A percentile compares a stretch with the other conserved stretches of the same genome.
Evolutionary conservation across 208 protist species (phyloP).

Genomic region (Plasmodiophora brassicae): DNA sequence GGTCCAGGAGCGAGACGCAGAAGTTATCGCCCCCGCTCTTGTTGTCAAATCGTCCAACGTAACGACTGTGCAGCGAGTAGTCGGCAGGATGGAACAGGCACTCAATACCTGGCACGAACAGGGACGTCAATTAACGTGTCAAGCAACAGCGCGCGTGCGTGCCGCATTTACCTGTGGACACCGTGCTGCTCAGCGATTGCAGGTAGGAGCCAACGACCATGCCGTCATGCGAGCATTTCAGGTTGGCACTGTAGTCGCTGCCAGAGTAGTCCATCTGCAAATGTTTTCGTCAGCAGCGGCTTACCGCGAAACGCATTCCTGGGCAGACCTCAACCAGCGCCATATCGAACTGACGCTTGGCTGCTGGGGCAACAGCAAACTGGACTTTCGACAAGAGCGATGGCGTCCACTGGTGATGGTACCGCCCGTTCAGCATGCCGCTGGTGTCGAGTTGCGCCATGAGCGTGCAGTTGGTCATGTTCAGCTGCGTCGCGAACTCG

Average conservation of each 20-base stretch:
- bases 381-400: background rate
- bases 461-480: background rate
- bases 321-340: background rate
- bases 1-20: conserved; percentile 3
- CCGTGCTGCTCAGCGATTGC: background rate
- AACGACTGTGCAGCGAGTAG: background rate
- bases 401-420: background rate
- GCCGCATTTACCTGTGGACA: background rate
- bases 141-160: background rate
- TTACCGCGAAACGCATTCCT: too few relatives aligned
- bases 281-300: background rate
- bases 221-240: background rate
- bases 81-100: background rate
- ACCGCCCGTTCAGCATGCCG: conserved; percentile 6
- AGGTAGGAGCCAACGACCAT: conserved; percentile 7
- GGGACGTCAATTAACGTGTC: background rate
- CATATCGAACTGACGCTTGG: background rate
- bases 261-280: background rate
- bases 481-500: conserved; percentile 26
- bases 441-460: conserved; percentile 4
- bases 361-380: background rate
- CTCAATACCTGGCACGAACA: background rate
- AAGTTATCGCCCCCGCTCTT: background rate
- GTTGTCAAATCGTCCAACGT: background rate
- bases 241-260: background rate